phyloP scores from a whole-genome alignment of 2,329 filamentous ascomycete species.

The Monilinia polystroma region DNA sequence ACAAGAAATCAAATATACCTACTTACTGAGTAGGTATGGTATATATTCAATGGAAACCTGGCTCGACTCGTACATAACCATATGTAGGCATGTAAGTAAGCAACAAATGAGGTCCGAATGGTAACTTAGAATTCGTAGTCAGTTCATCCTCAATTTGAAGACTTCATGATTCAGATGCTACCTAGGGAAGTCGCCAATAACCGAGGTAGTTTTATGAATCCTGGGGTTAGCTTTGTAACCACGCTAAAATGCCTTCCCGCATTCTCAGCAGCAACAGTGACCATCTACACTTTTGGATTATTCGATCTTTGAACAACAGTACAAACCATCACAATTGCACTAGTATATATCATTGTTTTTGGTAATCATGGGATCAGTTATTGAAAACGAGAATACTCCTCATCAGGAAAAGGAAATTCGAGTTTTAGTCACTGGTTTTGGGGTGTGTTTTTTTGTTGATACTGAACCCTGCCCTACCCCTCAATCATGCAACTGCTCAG shows the following conservation, averaged over 20 bases:
- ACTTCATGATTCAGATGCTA: too few species aligned
- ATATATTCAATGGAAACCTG: neutral
- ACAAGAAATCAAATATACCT: neutral
- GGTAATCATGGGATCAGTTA: slow-evolving; percentile 38
- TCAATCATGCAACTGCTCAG: neutral
- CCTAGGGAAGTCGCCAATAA: neutral
- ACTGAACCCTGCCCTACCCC: slow-evolving; percentile 8
- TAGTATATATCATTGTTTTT: slow-evolving; percentile 5
- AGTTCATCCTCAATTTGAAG: neutral
- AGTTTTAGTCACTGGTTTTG: slow-evolving; percentile 62
- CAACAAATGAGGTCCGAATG: neutral
- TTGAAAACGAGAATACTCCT: neutral
- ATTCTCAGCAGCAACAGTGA: neutral
- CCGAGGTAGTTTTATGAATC: neutral
- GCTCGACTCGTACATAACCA: neutral
- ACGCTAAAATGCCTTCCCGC: slow-evolving; percentile 5
- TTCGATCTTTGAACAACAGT: slow-evolving; percentile 21
- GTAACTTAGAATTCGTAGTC: neutral
- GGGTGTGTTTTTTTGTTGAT: slow-evolving; percentile 45
- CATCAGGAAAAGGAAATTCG: slow-evolving; percentile 50
- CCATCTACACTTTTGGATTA: slow-evolving; percentile 4
- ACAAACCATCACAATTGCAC: slow-evolving; percentile 25
- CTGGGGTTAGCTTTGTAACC: neutral
- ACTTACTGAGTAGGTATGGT: neutral
- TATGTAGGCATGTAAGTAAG: neutral